Base-by-base conservation (phyloP, 805 yeast genomes). In the Myxozyma melibiosi region DNA sequence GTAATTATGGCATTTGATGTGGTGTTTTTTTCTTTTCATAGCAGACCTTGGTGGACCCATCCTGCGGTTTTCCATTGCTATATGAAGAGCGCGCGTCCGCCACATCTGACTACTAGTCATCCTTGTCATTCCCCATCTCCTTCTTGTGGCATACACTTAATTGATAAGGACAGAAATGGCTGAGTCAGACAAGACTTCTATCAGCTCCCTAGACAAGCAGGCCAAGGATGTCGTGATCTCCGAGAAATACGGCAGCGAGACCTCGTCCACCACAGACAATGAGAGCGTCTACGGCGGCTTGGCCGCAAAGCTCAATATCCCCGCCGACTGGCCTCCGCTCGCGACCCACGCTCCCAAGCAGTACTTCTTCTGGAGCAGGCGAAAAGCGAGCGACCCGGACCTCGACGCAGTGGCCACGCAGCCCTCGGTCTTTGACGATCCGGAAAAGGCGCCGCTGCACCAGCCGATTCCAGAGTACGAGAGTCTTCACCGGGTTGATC, bases 401-500 rank as follows among this genome's bases (percentile, higher is more conserved):
- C 35, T 62, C 8, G 57, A 59, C 16, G 49, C 37, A 3, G 16
- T 47, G 18, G 63, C 61, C 4, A 55, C n/a, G n/a, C 61, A 54
- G 33, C 61, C 57, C 2, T 59, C 64, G 1, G 64, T 61, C 9
- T 61, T 34, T 42, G 64, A 61, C 31, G 64, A 61, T 55, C 64
- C 64, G 7, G 64, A 50, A 14, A 43, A 31, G 35, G 58, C 58
- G 16, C 37, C 4, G 13, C 31, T 24, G 33, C 40, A 46, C 35
- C 49, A 57, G 43, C 64, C 64, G 18, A 33, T 22, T 28, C 18
- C 40, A 8, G 22, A 45, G 27, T 61, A 57, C 20, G 64, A 61
- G 34, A 60, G 73, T 33, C 30, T 56, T 27, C 71, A 74, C 34
- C 73, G 74, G 24, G 79, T 84, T 65, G 88, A 85, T 66, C 85